phyloP scores from a whole-genome alignment of 1,284 basidiomycete genomes.

The Ceratobasidium papillatum region DNA sequence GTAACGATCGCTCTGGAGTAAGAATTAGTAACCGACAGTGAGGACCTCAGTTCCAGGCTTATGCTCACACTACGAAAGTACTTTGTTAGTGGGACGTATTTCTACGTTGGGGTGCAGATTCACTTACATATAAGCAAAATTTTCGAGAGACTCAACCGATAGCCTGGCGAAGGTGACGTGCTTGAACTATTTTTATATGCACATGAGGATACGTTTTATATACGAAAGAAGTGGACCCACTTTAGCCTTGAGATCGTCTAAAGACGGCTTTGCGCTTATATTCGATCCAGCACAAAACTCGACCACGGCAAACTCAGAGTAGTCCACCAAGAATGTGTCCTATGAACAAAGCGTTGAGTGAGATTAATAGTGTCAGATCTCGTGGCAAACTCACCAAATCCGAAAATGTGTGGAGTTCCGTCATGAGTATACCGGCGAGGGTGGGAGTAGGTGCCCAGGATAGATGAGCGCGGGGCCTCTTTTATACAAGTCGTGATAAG shows the following conservation, averaged over 20 bases:
- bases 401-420: neutral
- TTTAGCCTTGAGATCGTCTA: neutral
- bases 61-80: neutral
- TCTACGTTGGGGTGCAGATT: neutral
- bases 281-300: neutral
- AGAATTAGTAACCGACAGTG: too few relatives aligned
- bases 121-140: neutral
- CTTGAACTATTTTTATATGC: neutral
- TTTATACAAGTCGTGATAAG: neutral
- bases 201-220: neutral
- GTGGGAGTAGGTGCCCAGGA: neutral
- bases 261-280: neutral
- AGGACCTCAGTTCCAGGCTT: neutral
- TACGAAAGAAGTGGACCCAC: neutral
- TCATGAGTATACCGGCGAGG: neutral
- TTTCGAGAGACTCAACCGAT: neutral
- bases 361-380: neutral
- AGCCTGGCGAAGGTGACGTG: neutral
- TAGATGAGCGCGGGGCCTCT: neutral
- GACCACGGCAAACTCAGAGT: neutral
- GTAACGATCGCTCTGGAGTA: neutral
- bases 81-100: neutral
- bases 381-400: neutral
- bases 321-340: neutral
- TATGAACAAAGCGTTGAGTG: neutral